Conservation (phyloP, 495 filamentous ascomycete genomes). For the Letharia columbiana region DNA sequence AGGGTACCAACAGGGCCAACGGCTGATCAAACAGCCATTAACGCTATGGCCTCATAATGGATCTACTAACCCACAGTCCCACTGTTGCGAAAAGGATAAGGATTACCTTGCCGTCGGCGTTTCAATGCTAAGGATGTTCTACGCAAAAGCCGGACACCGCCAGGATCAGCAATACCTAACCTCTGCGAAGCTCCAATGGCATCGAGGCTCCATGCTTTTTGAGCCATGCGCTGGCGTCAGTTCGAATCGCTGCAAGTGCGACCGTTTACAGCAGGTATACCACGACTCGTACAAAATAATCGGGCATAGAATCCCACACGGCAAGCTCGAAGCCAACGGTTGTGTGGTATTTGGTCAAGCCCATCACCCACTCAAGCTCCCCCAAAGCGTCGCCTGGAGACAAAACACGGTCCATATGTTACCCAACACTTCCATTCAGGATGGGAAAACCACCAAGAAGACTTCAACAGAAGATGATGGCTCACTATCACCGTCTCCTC, state of each 20-base stretch:
- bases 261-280: slow-evolving; percentile 9
- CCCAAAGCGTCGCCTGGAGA: background rate
- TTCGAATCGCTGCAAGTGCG: background rate
- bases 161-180: slow-evolving; percentile 17
- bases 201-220: slow-evolving; percentile 24
- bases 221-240: slow-evolving; percentile 13
- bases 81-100: too few species aligned
- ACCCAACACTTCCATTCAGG: background rate
- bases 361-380: background rate
- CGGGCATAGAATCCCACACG: background rate
- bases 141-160: slow-evolving; percentile 22
- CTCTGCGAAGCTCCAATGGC: slow-evolving; percentile 23
- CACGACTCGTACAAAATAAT: background rate
- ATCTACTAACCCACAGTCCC: too few species aligned
- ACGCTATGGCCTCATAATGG: too few species aligned
- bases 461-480: background rate
- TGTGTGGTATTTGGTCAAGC: slow-evolving; percentile 13
- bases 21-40: too few species aligned
- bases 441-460: background rate
- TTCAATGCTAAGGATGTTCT: slow-evolving; percentile 20
- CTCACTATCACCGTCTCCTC: background rate
- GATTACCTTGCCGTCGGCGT: slow-evolving; percentile 24
- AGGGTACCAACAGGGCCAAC: too few species aligned
- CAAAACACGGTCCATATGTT: background rate
- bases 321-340: background rate